Conservation (phyloP, 331 rosid genomes). For the Malus hybrid region DNA sequence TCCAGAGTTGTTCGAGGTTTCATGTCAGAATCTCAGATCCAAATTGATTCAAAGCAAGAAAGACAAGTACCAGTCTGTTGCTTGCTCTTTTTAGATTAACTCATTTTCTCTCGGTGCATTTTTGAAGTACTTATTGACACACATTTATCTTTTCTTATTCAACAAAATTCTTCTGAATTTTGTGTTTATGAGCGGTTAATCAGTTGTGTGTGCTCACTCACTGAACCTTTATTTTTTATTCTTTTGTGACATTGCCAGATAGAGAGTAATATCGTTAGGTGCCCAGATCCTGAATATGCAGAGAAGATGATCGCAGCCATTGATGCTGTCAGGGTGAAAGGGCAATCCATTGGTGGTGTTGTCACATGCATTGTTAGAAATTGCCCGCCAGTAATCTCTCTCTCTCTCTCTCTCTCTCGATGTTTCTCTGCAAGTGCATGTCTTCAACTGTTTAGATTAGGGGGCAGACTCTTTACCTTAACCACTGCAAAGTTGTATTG, state of each 20-base stretch:
- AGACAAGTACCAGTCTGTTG: background rate
- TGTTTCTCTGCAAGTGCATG: background rate
- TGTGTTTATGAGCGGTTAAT: background rate
- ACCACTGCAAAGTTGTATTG: background rate
- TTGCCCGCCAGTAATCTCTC: slow-evolving; percentile 65
- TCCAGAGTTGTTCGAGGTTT: background rate
- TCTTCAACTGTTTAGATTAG: background rate
- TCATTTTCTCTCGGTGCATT: background rate
- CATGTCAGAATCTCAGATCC: background rate
- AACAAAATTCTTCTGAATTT: background rate
- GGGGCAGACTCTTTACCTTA: background rate
- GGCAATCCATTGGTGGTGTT: slow-evolving; percentile 93
- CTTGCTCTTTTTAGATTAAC: background rate
- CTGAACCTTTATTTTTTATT: background rate
- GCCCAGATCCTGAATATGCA: slow-evolving; percentile 92
- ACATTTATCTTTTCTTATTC: background rate
- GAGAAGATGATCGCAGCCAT: slow-evolving; percentile 93
- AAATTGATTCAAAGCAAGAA: background rate
- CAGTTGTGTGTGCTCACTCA: background rate
- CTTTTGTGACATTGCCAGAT: slow-evolving; percentile 35
- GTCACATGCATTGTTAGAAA: slow-evolving; percentile 89
- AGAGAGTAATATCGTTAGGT: slow-evolving; percentile 88
- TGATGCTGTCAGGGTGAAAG: slow-evolving; percentile 75
- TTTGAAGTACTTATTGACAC: background rate
- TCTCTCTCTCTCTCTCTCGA: background rate